A percentile compares a stretch with the other conserved stretches of the same genome.
Evolutionary conservation across 257 asterid genomes (phyloP).

Genomic region (Sherardia arvensis): DNA sequence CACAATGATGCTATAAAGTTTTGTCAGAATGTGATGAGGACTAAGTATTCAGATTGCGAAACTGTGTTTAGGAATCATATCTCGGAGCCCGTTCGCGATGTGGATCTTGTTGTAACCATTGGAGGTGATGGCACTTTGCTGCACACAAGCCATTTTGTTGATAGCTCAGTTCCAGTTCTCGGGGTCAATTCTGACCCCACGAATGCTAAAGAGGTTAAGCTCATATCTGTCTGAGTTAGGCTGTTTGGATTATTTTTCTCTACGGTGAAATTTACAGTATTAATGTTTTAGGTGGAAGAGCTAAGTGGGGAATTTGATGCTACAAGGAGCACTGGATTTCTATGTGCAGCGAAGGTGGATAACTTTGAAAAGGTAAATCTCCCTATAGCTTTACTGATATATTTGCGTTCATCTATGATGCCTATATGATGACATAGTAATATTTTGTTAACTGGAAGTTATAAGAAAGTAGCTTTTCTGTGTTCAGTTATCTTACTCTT

Average conservation of each 20-base stretch:
- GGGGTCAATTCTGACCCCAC: constrained; percentile 97
- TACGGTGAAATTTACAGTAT: neutral
- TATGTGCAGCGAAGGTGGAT: constrained; percentile 72
- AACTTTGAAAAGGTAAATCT: constrained; percentile 67
- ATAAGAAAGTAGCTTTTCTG: neutral
- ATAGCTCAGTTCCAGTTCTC: constrained; percentile 65
- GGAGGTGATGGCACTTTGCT: constrained; percentile 96
- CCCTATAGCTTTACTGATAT: neutral
- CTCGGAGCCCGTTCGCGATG: constrained; percentile 48
- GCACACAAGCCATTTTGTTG: constrained; percentile 83
- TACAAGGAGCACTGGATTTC: constrained; percentile 90
- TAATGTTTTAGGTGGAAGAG: constrained; percentile 47
- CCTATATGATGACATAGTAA: no score
- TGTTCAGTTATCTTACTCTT: neutral
- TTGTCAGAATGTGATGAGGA: constrained; percentile 66
- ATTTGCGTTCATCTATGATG: no score
- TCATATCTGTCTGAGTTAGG: neutral
- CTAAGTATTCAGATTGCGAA: constrained; percentile 52
- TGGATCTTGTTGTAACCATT: constrained; percentile 67
- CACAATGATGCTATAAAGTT: constrained; percentile 62
- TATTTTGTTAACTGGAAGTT: neutral
- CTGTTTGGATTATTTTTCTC: neutral
- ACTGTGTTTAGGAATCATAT: constrained; percentile 49
- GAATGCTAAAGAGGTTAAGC: constrained; percentile 57
- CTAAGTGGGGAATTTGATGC: constrained; percentile 77